Evolutionary conservation across 768 basidiomycete genomes (phyloP), one percentile per base, ranked within the genome.

Genomic region (Pulveroboletus sp.): DNA sequence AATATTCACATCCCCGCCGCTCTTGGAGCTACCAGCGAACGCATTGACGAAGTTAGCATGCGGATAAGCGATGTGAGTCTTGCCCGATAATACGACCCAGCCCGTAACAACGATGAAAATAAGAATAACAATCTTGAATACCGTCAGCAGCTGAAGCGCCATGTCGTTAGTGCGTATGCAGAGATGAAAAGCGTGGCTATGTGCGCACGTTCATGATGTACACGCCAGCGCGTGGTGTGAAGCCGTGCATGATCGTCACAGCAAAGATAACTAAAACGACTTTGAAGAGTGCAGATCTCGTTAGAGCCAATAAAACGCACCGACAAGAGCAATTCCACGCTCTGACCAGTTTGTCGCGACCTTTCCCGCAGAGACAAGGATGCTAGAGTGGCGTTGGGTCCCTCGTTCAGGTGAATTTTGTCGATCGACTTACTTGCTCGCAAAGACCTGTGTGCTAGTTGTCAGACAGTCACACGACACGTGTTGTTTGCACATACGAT

Each of bases 81-180:
- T 69, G 1, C 82, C 83, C 5, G 76, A 74, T 11, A 86, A 72
- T 9, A 85, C 84, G 20, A 78, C 79, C 69, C 81, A 77, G 3
- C 82, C 81, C 5, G 80, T 76, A 35, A 83, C 63, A 1, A 81
- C 75, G 37, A 85, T 64, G 51, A 82, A 74, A n/a, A 77, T 22
- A 0, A 83, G 68, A 41, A 83, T 77, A 13, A 70, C 45, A 5
- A 78, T 74, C 59, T 83, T 83, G 70, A 82, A 80, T 22, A 78
- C 51, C 29, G 77, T 72, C 32, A 83, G 63, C 16, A 63, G 59
- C 80, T 63, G 17, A 4, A 6, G 27, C n/a, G 12, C 1, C 0
- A 1, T 34, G 7, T 27, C 27, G 2, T 81, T 39, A n/a, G 26
- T 16, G 6, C 0, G 13, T 4, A 13, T 16, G 27, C 3, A 13